phyloP scores from a whole-genome alignment of 78 protist genomes.

The Anaeramoeba flamelloides region DNA sequence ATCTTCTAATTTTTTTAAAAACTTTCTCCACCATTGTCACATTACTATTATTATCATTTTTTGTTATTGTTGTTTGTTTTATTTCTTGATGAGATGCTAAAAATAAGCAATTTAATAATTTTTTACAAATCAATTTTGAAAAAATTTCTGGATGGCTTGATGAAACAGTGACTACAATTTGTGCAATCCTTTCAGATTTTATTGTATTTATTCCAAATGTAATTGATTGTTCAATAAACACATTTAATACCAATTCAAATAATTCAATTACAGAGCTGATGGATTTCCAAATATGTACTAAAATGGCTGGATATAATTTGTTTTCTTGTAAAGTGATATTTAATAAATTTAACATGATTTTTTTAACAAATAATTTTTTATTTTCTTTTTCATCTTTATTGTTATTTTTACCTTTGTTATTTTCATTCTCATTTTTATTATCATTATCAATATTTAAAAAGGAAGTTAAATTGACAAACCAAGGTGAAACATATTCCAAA shows the following conservation, averaged over 20 bases:
- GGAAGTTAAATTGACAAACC: slow-evolving; percentile 29
- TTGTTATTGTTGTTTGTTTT: no score
- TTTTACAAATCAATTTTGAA: slow-evolving; percentile 11
- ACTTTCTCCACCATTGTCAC: slow-evolving; percentile 7
- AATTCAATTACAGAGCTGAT: slow-evolving; percentile 16
- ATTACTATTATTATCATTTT: no score
- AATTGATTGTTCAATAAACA: slow-evolving; percentile 11
- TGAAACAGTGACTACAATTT: slow-evolving; percentile 34
- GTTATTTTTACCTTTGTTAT: neutral
- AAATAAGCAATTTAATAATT: no score
- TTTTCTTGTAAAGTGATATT: slow-evolving; percentile 26
- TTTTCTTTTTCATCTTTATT: neutral
- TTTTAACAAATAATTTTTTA: neutral
- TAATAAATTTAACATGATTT: slow-evolving; percentile 5
- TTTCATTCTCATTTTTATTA: neutral
- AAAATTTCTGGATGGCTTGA: slow-evolving; percentile 15
- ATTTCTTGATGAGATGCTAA: no score
- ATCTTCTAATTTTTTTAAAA: slow-evolving; percentile 6
- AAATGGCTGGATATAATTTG: slow-evolving; percentile 23
- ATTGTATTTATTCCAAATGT: slow-evolving; percentile 13
- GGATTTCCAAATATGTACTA: slow-evolving; percentile 33
- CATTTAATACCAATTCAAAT: slow-evolving; percentile 11
- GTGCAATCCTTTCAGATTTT: slow-evolving; percentile 24
- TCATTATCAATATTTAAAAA: neutral
- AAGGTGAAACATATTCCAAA: slow-evolving; percentile 41